phyloP scores from a whole-genome alignment of 768 basidiomycete genomes.

The Hydnum rufescens region DNA sequence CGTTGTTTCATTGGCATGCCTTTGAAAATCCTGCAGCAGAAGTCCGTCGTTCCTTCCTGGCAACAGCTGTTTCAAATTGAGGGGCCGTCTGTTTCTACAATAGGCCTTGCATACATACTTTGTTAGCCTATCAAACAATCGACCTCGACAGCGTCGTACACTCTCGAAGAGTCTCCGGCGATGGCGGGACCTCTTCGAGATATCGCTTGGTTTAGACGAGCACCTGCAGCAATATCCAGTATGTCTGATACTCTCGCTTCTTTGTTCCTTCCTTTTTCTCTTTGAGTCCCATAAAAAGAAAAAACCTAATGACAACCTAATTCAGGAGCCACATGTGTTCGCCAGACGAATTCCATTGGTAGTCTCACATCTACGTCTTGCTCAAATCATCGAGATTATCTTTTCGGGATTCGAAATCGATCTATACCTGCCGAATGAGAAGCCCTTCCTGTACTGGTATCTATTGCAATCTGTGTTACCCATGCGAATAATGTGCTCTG shows the following conservation, averaged over 20 bases:
- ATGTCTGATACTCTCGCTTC: not conserved
- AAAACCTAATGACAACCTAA: not conserved
- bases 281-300: not conserved
- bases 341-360: constrained; percentile 26
- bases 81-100: too few species aligned
- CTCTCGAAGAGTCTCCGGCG: constrained; percentile 1
- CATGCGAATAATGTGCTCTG: too few species aligned
- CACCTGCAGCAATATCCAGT: not conserved
- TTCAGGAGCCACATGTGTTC: constrained; percentile 10
- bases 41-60: too few species aligned
- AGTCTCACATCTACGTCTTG: constrained; percentile 38
- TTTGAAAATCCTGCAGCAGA: not conserved
- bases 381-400: constrained; percentile 43
- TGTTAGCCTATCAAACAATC: constrained; percentile 4
- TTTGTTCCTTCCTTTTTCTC: not conserved
- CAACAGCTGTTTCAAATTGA: too few species aligned
- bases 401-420: constrained; percentile 62
- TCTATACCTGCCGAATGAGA: constrained; percentile 47
- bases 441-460: constrained; percentile 62
- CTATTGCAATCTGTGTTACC: not conserved
- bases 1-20: not conserved
- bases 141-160: constrained; percentile 4
- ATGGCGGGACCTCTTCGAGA: constrained; percentile 3
- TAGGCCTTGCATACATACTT: constrained; percentile 3
- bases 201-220: not conserved